Conservation (phyloP, 176 grass and related monocot species). For the Musa itinerans region DNA sequence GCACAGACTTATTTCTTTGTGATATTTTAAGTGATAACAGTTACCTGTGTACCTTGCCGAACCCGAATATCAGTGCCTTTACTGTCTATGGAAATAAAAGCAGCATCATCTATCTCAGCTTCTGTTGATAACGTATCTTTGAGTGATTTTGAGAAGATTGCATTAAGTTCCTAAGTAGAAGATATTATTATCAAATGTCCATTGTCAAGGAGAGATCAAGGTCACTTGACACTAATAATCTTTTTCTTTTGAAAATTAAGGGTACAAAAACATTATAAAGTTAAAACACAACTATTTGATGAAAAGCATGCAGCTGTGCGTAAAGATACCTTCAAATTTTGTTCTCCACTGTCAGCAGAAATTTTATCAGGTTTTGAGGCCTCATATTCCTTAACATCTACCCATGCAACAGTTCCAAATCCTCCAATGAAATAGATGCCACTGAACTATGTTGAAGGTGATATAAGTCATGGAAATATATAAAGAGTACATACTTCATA, state of each 20-base stretch:
- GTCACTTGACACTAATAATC: background rate
- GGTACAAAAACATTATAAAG: background rate
- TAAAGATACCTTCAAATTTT: constrained; percentile 75
- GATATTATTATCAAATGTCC: background rate
- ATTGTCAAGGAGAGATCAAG: background rate
- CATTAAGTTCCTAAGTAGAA: constrained; percentile 70
- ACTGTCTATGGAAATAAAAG: constrained; percentile 95
- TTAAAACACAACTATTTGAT: background rate
- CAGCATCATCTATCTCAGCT: constrained; percentile 85
- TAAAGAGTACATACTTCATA: background rate
- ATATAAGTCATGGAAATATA: background rate
- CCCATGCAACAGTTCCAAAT: constrained; percentile 93
- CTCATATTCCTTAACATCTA: constrained; percentile 93
- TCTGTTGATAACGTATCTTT: constrained; percentile 67
- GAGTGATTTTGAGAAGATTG: constrained; percentile 80
- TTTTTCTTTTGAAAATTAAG: background rate
- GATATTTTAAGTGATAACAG: background rate
- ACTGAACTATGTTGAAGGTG: constrained; percentile 20
- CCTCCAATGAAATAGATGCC: constrained; percentile 99
- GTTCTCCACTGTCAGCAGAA: constrained; percentile 70
- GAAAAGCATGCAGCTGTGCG: background rate
- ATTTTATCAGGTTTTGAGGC: constrained; percentile 77
- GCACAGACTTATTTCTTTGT: background rate
- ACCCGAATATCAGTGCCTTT: constrained; percentile 93
- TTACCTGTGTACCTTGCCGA: constrained; percentile 90